Evolutionary conservation across 352 stramenopile genomes (phyloP), one percentile per base, ranked within the genome.

Genomic region (Phytophthora sojae): DNA sequence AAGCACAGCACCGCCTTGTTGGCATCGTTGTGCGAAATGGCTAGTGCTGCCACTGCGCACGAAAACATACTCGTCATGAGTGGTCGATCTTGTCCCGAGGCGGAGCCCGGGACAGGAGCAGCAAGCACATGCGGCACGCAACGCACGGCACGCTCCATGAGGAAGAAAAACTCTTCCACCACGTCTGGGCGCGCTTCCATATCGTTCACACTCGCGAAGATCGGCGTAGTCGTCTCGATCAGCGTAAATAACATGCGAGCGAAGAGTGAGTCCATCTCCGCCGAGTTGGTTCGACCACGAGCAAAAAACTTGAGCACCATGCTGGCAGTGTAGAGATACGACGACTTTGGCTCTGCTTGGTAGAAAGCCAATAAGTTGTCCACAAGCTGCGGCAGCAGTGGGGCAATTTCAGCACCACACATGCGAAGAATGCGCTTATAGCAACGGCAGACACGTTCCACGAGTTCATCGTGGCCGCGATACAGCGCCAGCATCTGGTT

Each of bases 101-200:
- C 19, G 19, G 51, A 25, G 3, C 58, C 50, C 6, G 65, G 67
- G 3, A 76, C 51, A 6, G 75, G 61, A 50, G 76, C 73, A 8
- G 92, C 76, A 3, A 98, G 74, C 17, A 88, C 76, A 45, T 90
- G 82, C 0, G 95, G 95, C 37, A 97, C 90, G 61, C 88, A 89
- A 37, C 84, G 88, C 9, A 98, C 81, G 52, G 95, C 91, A 21
- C 94, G 87, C 52, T 97, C 91, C 77, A 98, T 95, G 32, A 99
- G 76, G 76, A 94, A 99, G 71, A 99, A 99, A 50, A 98, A 97
- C 76, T 99, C 97, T 75, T 99, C 97, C 8, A 99, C 89, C 32
- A 99, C 89, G 73, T 99, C 96, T 11, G 95, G 97, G 67, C 97
- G 86, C 63, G 73, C 74, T 62, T 80, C 92, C 79, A 82, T 95